A percentile compares a stretch with the other conserved stretches of the same genome.
Evolutionary conservation across 2,329 filamentous ascomycete species (phyloP).

Genomic region (Diaporthe citri): DNA sequence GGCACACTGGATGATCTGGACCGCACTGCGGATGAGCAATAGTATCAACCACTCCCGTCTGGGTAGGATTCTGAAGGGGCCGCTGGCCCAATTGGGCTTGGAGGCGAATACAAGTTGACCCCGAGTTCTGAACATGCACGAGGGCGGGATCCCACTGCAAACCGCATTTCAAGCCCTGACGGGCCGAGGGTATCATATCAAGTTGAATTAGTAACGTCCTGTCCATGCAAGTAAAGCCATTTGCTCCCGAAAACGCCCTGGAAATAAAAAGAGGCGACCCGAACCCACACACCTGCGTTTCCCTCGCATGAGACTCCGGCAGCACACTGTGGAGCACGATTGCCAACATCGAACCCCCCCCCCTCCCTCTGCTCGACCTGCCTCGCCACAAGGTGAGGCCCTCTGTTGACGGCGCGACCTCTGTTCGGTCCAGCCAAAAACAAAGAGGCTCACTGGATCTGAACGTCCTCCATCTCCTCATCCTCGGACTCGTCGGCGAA

Average conservation of each 20-base stretch:
- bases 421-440: background rate
- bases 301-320: background rate
- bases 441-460: conserved; percentile 4
- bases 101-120: too few species aligned
- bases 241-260: conserved; percentile 6
- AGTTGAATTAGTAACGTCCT: conserved; percentile 20
- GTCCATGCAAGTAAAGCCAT: conserved; percentile 18
- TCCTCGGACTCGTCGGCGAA: conserved; percentile 72
- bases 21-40: conserved; percentile 37
- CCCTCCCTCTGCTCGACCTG: background rate
- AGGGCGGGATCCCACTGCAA: background rate
- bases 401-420: background rate
- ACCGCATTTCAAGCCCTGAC: background rate
- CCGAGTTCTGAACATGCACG: background rate
- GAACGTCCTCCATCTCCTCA: conserved; percentile 81
- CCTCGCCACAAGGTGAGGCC: background rate
- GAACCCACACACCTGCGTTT: background rate
- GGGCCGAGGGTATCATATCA: conserved; percentile 25
- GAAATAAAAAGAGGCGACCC: background rate
- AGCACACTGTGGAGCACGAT: background rate
- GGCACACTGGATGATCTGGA: conserved; percentile 38
- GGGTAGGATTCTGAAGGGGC: background rate
- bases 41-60: background rate
- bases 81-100: background rate
- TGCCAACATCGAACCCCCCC: background rate